Conservation (phyloP, 768 basidiomycete species). For the Clathrus columnatus region DNA sequence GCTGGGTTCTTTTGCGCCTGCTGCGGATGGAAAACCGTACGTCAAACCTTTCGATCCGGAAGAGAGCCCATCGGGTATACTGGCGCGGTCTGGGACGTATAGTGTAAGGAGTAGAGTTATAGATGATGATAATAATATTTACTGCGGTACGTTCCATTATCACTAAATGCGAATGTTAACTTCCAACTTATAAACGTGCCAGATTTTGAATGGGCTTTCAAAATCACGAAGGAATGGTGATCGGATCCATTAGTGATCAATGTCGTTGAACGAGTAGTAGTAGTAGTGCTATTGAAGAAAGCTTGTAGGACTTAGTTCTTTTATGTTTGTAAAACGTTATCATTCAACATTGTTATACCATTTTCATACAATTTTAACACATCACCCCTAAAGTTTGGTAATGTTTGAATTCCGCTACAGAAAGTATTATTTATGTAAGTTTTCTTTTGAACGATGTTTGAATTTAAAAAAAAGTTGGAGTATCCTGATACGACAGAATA, state of each 20-base stretch:
- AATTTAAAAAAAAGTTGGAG: no score
- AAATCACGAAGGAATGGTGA: slow-evolving; percentile 88
- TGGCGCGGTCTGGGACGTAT: slow-evolving; percentile 79
- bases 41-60: slow-evolving; percentile 70
- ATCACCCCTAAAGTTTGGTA: no score
- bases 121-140: slow-evolving; percentile 80
- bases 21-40: slow-evolving; percentile 54
- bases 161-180: neutral
- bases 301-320: neutral
- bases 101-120: slow-evolving; percentile 70
- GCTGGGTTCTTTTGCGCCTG: slow-evolving; percentile 89
- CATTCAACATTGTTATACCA: slow-evolving; percentile 14
- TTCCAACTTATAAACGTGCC: slow-evolving; percentile 5
- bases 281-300: neutral
- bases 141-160: slow-evolving; percentile 48
- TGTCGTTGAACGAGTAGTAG: no score
- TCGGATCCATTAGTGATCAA: neutral
- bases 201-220: slow-evolving; percentile 90
- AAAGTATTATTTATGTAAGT: no score
- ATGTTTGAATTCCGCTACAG: no score
- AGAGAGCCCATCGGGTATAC: slow-evolving; percentile 59
- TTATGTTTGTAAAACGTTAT: slow-evolving; percentile 16
- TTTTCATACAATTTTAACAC: slow-evolving; percentile 6
- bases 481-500: no score
- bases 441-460: no score